Percentiles rank a stretch among this genome's conserved stretches.
These are phyloP conservation scores for Strobilomyces confusus DNA, from an alignment of 768 basidiomycete species.

Conservation along the genomic window DNA sequence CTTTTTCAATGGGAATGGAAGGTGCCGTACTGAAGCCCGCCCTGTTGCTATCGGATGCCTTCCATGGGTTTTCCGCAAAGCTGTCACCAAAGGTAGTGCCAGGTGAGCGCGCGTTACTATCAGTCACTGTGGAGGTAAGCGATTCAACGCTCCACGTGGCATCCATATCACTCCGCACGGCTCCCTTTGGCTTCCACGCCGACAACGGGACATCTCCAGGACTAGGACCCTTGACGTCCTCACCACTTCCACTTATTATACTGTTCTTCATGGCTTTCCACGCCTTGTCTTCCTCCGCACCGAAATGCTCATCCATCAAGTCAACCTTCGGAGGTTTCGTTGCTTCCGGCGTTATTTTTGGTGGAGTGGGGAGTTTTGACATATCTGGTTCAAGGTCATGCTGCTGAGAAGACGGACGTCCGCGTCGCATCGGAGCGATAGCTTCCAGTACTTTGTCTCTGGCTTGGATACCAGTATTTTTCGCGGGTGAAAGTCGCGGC, in stretches of 20 bases:
- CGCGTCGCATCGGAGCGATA: conserved; percentile 74
- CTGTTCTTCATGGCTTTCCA: conserved; percentile 41
- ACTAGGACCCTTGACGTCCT: conserved; percentile 18
- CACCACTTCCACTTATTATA: conserved; percentile 4
- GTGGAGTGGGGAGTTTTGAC: conserved; percentile 24
- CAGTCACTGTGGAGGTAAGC: conserved; percentile 20
- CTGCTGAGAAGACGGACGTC: conserved; percentile 48
- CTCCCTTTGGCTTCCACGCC: conserved; percentile 29
- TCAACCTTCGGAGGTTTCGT: conserved; percentile 21
- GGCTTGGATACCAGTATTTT: conserved; percentile 57
- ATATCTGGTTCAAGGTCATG: conserved; percentile 33
- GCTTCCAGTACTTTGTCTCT: conserved; percentile 77
- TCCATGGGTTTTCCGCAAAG: conserved; percentile 56
- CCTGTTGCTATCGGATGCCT: conserved; percentile 39
- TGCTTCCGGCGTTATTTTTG: conserved; percentile 12
- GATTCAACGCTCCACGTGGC: conserved; percentile 42
- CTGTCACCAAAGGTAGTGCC: conserved; percentile 58
- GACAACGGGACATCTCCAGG: conserved; percentile 23
- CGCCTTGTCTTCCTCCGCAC: conserved; percentile 41
- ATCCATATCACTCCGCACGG: conserved; percentile 21
- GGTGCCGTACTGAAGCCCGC: conserved; percentile 4
- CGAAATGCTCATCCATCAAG: conserved; percentile 37
- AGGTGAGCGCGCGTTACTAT: conserved; percentile 22
- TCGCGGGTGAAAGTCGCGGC: conserved; percentile 21
- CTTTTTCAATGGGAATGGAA: conserved; percentile 12